Base-by-base conservation (phyloP, 164 flowering plant species). In the Chimonanthus salicifolius region DNA sequence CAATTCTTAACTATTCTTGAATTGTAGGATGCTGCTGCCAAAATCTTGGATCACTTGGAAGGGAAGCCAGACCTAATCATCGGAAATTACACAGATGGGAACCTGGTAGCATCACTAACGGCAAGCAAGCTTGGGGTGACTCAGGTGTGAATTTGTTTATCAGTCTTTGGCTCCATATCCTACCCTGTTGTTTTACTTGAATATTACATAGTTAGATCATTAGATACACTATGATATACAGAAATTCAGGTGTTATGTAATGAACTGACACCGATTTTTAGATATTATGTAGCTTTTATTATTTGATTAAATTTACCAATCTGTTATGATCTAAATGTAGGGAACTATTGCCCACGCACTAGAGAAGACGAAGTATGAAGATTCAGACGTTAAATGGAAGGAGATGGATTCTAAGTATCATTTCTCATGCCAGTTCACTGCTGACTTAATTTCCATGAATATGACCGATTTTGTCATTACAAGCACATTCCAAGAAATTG, bases 331-430 rank as follows among this genome's bases (percentile, higher is more conserved):
- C 8, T 78, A 18, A 67, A 62, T 62, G 10, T 72, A 95, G 99
- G 98, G 85, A 78, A 94, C 97, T 4, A 92, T 96, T 63, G 99
- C 99, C 15, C 99, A 96, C 83, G 99, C 99, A 69, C 80, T 96
- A 21, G 99, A 96, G 85, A 96, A 94, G 79, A 94, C 98, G 2
- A 96, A 96, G 80, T 96, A 96, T 48, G 95, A 90, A 78, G 95
- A 94, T 79, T 96, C 99, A 4, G 98, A 96, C 75, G 81, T 82
- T 15, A 90, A 85, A 74, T 94, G 97, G 98, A 96, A 85, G 82
- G 87, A 87, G 64, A 75, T 90, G 0, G 98, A 94, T 15, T 68
- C 86, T 4, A 96, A 92, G 83, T 96, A 94, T 77, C 96, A 95
- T 70, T 94, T 96, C 75, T 93, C 99, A 58, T 90, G 97, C 76